Base-by-base conservation (phyloP, 257 asterid species). In the Penstemon davidsonii region DNA sequence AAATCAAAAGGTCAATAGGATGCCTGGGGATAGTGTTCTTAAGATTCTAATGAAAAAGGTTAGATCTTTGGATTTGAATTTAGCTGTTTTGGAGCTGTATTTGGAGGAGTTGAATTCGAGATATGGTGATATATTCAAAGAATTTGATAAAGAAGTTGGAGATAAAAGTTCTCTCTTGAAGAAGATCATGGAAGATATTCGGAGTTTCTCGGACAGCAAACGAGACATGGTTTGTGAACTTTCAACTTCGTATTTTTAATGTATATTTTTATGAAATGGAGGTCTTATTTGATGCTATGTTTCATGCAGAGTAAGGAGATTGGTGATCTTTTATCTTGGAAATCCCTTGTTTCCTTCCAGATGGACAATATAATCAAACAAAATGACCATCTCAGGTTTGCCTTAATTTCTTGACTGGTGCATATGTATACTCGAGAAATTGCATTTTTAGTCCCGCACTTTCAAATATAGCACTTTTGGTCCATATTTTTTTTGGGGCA, bases 11-110 rank as follows among this genome's bases (percentile, higher is more conserved):
- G 84, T 87, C 64, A 88, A 87, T 75, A 81, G 96, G 85, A 84
- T 91, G 95, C 97, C 96, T 7, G 99, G 97, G 60, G 99, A 94
- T 74, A 91, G 95, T 79, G 98, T 92, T 74, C 96, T 94, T 67
- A 91, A 87, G 84, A 91, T 94, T 70, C 80, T 94, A 46, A 83
- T 91, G 97, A 79, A 84, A 69, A 94, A 94, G 74, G 96, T 91
- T 2, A 80, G 88, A 72, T 87, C 96, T 25, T 80, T 94, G 74
- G 99, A 94, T 85, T 69, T 91, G 80, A 88, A 87, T 79, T 69
- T 94, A 59, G 94, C 90, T 6, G 83, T 94, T 72, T 79, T 91
- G 18, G 99, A 91, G 77, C 86, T 85, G 41, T 91, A 91, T 74
- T 69, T 88, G 13, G 96, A 87, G 75, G 99, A 94, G 82, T 72